Base-by-base conservation (phyloP, 2,329 filamentous ascomycete species). In the Monilinia vaccinii-corymbosi region DNA sequence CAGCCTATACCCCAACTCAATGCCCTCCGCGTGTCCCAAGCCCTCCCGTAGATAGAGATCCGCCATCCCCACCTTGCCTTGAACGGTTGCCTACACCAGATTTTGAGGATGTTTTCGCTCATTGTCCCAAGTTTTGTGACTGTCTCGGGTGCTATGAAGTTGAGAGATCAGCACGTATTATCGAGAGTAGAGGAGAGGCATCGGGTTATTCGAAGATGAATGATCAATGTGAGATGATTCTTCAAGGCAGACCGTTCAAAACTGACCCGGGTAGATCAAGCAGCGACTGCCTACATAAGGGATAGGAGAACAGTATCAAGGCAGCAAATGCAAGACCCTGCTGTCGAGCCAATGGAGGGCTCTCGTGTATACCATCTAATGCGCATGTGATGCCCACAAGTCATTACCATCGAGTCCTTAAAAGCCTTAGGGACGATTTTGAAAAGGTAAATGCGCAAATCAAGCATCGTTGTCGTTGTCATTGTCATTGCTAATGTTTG, bases 71-170 rank as follows among this genome's bases (percentile, higher is more conserved):
- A 56, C 69, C 68, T 21, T 63, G 65, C 34, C 63, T 63, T 44
- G 36, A 46, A 28, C 61, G 67, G 14, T 51, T 70, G 14, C 62
- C 66, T 38, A 67, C 67, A 28, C 69, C 69, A 10, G 66, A 70
- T 44, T 44, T 69, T 36, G 56, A 63, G 23, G 65, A 68, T 16
- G 34, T 64, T 40, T 58, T 25, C 8, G 23, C 48, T 40, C n/a
- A 40, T 36, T 18, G 25, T 25, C 42, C 36, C 4, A 14, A 47
- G 14, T 60, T 60, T 34, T 60, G 58, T 34, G 21, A 56, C 21
- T 60, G 58, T 34, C 50, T 42, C n/a, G 25, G 45, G 23, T 34
- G 23, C 32, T 42, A 53, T 32, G 42, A 44, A 32, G 50, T 14
- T n/a, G 31, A 23, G 32, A 48, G 13, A 18, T 28, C 18, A 32